Evolutionary conservation across 2,329 filamentous ascomycete species (phyloP).

Genomic region (Mycosphaerelloides madeirae): DNA sequence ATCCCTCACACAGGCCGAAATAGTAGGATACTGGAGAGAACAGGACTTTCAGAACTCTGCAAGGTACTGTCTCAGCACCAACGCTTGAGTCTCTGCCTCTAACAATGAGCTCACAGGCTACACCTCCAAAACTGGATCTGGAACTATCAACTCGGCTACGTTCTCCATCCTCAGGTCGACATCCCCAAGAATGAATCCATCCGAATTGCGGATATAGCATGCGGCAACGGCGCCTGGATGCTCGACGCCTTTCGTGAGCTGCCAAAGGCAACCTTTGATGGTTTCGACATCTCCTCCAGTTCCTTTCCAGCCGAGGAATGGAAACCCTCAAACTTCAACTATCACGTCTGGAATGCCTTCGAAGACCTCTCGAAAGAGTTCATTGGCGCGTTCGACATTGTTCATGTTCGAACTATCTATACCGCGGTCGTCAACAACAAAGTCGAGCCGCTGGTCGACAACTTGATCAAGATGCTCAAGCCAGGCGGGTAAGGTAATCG

Average conservation of each 20-base stretch:
- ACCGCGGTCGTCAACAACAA: conserved; percentile 14
- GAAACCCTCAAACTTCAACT: conserved; percentile 9
- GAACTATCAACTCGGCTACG: conserved; percentile 14
- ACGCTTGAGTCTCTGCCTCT: too few relatives aligned
- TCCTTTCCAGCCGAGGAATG: conserved; percentile 6
- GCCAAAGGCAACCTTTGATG: conserved; percentile 9
- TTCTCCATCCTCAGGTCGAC: conserved; percentile 12
- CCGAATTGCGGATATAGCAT: conserved; percentile 15
- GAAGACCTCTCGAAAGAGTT: conserved; percentile 5
- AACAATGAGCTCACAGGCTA: conserved; percentile 5
- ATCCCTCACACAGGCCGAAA: too few relatives aligned
- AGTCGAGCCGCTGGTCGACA: conserved; percentile 12
- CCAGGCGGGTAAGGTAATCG: conserved; percentile 13
- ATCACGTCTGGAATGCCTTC: conserved; percentile 13
- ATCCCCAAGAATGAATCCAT: conserved; percentile 3
- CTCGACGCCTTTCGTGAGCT: conserved; percentile 10
- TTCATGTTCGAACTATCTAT: conserved; percentile 10
- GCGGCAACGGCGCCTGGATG: conserved; percentile 15
- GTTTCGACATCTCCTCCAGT: conserved; percentile 13
- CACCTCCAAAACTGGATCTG: conserved; percentile 16
- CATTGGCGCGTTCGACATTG: conserved; percentile 10
- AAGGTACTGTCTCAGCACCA: too few relatives aligned
- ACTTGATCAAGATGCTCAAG: conserved; percentile 12
- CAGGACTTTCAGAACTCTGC: conserved; percentile 13
- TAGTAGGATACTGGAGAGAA: conserved; percentile 11